Evolutionary conservation across 1,284 basidiomycete species (phyloP).

Genomic region (Trichosporon coremiiforme): DNA sequence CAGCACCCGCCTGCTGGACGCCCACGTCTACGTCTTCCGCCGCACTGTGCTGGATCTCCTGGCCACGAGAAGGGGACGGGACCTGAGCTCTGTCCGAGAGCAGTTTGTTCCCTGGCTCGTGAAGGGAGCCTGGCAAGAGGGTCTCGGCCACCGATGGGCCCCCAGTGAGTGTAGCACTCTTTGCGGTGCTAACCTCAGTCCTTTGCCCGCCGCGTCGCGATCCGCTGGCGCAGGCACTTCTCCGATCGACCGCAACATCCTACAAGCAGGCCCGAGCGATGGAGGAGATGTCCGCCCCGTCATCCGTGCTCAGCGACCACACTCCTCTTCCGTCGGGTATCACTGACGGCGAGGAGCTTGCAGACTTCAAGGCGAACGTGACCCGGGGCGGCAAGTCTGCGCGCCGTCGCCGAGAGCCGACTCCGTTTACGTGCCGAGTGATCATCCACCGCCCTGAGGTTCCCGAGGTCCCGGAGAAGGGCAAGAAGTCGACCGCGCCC

Average conservation of each 20-base stretch:
- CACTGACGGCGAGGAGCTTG: slow-evolving; percentile 29
- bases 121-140: slow-evolving; percentile 69
- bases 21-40: slow-evolving; percentile 86
- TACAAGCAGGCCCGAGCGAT: slow-evolving; percentile 31
- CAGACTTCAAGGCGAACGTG: slow-evolving; percentile 24
- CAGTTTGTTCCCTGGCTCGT: slow-evolving; percentile 88
- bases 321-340: slow-evolving; percentile 29
- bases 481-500: slow-evolving; percentile 53
- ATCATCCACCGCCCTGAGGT: slow-evolving; percentile 34
- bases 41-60: slow-evolving; percentile 73
- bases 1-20: slow-evolving; percentile 73
- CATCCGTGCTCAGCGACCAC: slow-evolving; percentile 34
- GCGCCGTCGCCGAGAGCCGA: slow-evolving; percentile 8
- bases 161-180: slow-evolving; percentile 41
- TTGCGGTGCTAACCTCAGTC: slow-evolving; percentile 37
- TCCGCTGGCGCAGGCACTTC: slow-evolving; percentile 52
- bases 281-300: slow-evolving; percentile 21
- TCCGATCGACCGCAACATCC: slow-evolving; percentile 49
- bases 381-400: slow-evolving; percentile 15
- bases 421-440: slow-evolving; percentile 48
- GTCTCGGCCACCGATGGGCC: slow-evolving; percentile 47
- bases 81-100: slow-evolving; percentile 76
- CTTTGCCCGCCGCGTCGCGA: slow-evolving; percentile 50
- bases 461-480: slow-evolving; percentile 22
- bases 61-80: slow-evolving; percentile 62